These are phyloP conservation scores for Fraxinus anomala DNA, from an alignment of 257 asterid species.

Conservation along the genomic window DNA sequence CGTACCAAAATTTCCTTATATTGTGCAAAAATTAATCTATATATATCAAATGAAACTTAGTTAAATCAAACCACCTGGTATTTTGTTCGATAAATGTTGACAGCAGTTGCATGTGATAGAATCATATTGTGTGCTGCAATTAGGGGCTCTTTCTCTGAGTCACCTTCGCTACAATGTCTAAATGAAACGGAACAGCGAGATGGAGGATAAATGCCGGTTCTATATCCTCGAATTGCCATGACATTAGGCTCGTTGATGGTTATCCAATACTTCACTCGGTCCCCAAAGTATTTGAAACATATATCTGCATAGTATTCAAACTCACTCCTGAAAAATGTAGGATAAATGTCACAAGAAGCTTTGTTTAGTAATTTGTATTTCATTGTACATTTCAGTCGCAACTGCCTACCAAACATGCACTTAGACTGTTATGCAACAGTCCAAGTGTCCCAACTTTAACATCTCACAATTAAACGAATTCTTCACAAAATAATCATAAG, in stretches of 20 bases:
- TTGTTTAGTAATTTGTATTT: too few relatives aligned
- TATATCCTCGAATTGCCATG: slow-evolving; percentile 55
- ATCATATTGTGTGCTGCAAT: slow-evolving; percentile 70
- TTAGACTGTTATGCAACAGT: not conserved
- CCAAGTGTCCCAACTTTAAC: not conserved
- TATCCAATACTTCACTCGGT: slow-evolving; percentile 66
- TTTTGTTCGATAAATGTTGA: slow-evolving; percentile 42
- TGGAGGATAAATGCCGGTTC: slow-evolving; percentile 57
- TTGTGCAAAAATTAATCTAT: not conserved
- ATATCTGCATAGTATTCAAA: slow-evolving; percentile 55
- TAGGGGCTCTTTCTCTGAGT: slow-evolving; percentile 58
- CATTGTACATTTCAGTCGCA: not conserved
- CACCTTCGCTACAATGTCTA: slow-evolving; percentile 54
- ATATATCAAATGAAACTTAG: not conserved
- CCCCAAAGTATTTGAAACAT: slow-evolving; percentile 64
- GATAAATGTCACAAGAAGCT: not conserved
- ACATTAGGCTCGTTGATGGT: slow-evolving; percentile 71
- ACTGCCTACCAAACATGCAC: not conserved
- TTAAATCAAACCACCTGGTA: slow-evolving; percentile 47
- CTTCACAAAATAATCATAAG: not conserved
- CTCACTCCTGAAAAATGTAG: slow-evolving; percentile 51
- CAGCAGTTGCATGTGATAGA: slow-evolving; percentile 57
- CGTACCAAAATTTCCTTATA: not conserved
- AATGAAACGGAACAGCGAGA: slow-evolving; percentile 47
- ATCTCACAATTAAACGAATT: not conserved